Evolutionary conservation across 352 stramenopile species (phyloP).

Genomic region (Pythium aphanidermatum): DNA sequence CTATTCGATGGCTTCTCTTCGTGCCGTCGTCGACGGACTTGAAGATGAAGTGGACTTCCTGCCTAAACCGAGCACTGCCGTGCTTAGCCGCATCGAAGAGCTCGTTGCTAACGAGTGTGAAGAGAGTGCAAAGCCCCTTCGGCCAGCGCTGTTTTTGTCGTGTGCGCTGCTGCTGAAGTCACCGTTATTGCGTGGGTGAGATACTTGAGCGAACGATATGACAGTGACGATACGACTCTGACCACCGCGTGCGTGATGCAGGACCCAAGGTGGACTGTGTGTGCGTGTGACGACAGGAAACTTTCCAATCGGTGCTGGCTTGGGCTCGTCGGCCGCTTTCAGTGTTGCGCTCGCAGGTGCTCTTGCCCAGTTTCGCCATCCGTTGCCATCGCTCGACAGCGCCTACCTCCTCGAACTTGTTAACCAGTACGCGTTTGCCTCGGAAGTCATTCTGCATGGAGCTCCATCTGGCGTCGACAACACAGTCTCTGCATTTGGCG

Average conservation of each 20-base stretch:
- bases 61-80: conserved; percentile 28
- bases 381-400: background rate
- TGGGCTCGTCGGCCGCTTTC: conserved; percentile 90
- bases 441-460: conserved; percentile 88
- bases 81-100: conserved; percentile 43
- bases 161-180: conserved; percentile 47
- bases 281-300: conserved; percentile 44
- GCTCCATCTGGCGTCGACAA: conserved; percentile 91
- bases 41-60: conserved; percentile 43
- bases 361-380: conserved; percentile 27
- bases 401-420: conserved; percentile 34
- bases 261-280: conserved; percentile 15
- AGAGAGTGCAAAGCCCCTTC: conserved; percentile 41
- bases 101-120: conserved; percentile 35
- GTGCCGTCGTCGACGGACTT: conserved; percentile 25
- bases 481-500: conserved; percentile 85
- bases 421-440: conserved; percentile 84
- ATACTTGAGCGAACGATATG: no score
- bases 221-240: no score
- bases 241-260: background rate
- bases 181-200: conserved; percentile 21
- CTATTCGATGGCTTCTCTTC: conserved; percentile 28
- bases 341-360: conserved; percentile 78
- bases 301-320: conserved; percentile 81
- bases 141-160: conserved; percentile 51